Evolutionary conservation across 2,329 filamentous ascomycete species (phyloP).

Genomic region (Metarhizium anisopliae): DNA sequence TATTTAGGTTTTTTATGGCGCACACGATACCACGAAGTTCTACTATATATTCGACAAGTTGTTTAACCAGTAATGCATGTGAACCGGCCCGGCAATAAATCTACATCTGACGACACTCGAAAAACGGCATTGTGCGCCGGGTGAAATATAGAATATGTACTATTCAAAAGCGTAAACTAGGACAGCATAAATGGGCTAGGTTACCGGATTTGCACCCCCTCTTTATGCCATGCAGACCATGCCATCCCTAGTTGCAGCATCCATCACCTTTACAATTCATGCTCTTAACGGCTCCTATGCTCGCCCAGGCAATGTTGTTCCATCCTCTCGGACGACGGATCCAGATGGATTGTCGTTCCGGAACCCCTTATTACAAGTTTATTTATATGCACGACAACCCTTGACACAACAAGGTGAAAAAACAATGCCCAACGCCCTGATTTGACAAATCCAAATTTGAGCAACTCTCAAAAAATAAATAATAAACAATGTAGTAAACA

Average conservation of each 20-base stretch:
- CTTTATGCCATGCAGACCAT: background rate
- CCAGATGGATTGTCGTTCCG: background rate
- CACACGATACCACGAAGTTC: too few species aligned
- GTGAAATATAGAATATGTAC: slow-evolving; percentile 11
- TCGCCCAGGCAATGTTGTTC: background rate
- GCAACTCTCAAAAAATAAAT: background rate
- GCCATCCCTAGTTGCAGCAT: background rate
- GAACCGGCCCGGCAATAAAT: too few species aligned
- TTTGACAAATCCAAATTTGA: background rate
- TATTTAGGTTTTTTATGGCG: background rate
- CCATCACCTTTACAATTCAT: background rate
- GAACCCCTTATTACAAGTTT: background rate
- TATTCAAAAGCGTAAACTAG: background rate
- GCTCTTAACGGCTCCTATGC: background rate
- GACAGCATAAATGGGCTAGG: slow-evolving; percentile 8
- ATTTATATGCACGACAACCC: background rate
- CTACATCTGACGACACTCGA: too few species aligned
- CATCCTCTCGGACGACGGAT: background rate
- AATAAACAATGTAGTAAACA: background rate
- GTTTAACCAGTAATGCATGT: too few species aligned
- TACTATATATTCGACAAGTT: too few species aligned
- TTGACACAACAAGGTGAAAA: background rate
- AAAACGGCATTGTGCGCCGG: background rate
- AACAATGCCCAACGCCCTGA: background rate
- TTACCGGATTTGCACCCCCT: slow-evolving; percentile 1